Base-by-base conservation (phyloP, 2,329 filamentous ascomycete genomes). In the Macrophomina phaseolina region DNA sequence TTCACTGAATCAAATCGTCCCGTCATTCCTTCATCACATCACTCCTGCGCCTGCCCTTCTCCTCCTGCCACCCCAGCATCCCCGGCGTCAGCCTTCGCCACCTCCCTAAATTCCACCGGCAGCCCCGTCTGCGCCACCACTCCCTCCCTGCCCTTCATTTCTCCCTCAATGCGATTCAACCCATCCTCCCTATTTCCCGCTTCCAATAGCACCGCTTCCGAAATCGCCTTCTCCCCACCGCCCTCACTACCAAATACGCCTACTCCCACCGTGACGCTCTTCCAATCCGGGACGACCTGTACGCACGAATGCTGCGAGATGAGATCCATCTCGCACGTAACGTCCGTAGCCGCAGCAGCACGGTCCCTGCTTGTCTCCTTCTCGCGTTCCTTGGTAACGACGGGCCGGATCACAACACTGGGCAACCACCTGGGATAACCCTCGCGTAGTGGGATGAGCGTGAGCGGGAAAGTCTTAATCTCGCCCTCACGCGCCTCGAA, bases 271-370 rank as follows among this genome's bases (percentile, higher is more conserved):
- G 77, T 97, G 38, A 92, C 91, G 70, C 87, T 88, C 69, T 81
- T 84, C 65, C 91, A 82, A 80, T 94, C 89, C 14, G 88, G 85
- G 28, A 93, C 85, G 2, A 97, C 91, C 60, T 90, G 80, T 1
- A 97, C 85, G 46, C 88, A 90, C 81, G 95, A 90, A 0, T 90
- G 92, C 67, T 92, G 82, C 73, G 92, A 95, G 71, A 87, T 84
- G 72, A 90, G 91, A 74, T 97, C 92, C 12, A 91, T 90, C 80
- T 98, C 94, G 73, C 89, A 93, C 2, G 79, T 86, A 72, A 84
- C 71, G 5, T 71, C 67, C 7, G 74, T 73, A 28, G 69, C 69
- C 38, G 69, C 73, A 18, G 28, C 45, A 6, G 4, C 45, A 4
- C 62, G 69, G 46, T 66, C 61, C 16, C 56, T 69, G 69, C 32